Evolutionary conservation across 768 basidiomycete species (phyloP), one percentile per base, ranked within the genome.

Genomic region (Tulasnella sp.): DNA sequence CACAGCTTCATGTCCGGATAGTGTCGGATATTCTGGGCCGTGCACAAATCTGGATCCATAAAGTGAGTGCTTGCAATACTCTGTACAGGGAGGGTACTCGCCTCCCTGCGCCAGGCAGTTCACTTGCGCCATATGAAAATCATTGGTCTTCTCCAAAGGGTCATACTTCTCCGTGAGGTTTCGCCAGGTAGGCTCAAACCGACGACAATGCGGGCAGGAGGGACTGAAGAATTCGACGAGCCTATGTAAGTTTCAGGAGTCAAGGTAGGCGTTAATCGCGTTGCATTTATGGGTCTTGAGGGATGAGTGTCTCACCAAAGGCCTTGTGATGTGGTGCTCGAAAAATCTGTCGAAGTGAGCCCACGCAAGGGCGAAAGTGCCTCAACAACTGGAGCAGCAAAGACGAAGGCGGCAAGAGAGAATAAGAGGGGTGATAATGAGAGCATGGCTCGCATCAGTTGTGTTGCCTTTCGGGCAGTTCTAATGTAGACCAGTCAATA

Each of bases 211-310:
- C 3, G 70, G 68, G 65, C 92, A 96, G 66, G 83, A 84, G 0
- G 92, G 92, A 0, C 88, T 92, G 68, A 81, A 96, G 69, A 87
- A 85, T 65, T 94, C 91, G 50, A 94, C 74, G 60, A 93, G 82
- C 82, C 82, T 74, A 55, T 9, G 53, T 21, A 25, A n/a, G 8
- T 25, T 56, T 15, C 7, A 38, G 34, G 15, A 7, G 5, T 38
- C 34, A 38, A 5, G 15, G 34, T 38, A 7, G 15, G 34, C 34
- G 7, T n/a, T n/a, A n/a, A n/a, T n/a, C n/a, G n/a, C n/a, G n/a
- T n/a, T n/a, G n/a, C n/a, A n/a, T n/a, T n/a, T n/a, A n/a, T n/a
- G n/a, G n/a, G n/a, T n/a, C n/a, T n/a, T n/a, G n/a, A n/a, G n/a
- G n/a, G n/a, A n/a, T n/a, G n/a, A n/a, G n/a, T n/a, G 34, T 38